Conservation (phyloP, 352 stramenopile species). For the Pythium rishiriense region DNA sequence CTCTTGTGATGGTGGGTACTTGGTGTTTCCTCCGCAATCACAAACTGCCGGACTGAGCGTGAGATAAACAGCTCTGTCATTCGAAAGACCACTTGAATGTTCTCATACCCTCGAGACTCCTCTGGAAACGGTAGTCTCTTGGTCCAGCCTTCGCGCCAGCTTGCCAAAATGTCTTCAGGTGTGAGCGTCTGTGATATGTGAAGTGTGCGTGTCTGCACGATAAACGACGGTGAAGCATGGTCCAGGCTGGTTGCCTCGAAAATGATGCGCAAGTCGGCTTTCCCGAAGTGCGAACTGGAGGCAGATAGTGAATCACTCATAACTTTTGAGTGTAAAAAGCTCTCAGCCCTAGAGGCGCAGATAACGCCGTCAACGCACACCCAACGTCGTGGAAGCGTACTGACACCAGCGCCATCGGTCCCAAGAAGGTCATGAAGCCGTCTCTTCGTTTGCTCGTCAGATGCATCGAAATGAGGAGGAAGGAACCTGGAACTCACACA, state of each 20-base stretch:
- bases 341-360: not conserved
- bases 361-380: slow-evolving; percentile 20
- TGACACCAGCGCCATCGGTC: not conserved
- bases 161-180: slow-evolving; percentile 6
- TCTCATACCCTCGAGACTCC: slow-evolving; percentile 20
- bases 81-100: slow-evolving; percentile 16
- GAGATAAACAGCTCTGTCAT: slow-evolving; percentile 14
- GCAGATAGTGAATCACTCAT: not conserved
- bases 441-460: not conserved
- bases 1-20: not conserved
- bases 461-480: not conserved
- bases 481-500: slow-evolving; percentile 17
- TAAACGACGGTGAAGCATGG: slow-evolving; percentile 8
- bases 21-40: slow-evolving; percentile 16
- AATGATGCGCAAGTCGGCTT: slow-evolving; percentile 1
- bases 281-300: not conserved
- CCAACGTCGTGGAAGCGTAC: not conserved
- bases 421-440: not conserved
- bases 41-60: slow-evolving; percentile 11
- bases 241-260: slow-evolving; percentile 20
- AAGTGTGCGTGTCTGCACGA: slow-evolving; percentile 6
- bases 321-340: not conserved
- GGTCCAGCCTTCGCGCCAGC: slow-evolving; percentile 15
- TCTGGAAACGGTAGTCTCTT: slow-evolving; percentile 22
- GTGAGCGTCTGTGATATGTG: slow-evolving; percentile 9